Conservation (phyloP, 805 yeast species). For the Clavispora carvajalis region DNA sequence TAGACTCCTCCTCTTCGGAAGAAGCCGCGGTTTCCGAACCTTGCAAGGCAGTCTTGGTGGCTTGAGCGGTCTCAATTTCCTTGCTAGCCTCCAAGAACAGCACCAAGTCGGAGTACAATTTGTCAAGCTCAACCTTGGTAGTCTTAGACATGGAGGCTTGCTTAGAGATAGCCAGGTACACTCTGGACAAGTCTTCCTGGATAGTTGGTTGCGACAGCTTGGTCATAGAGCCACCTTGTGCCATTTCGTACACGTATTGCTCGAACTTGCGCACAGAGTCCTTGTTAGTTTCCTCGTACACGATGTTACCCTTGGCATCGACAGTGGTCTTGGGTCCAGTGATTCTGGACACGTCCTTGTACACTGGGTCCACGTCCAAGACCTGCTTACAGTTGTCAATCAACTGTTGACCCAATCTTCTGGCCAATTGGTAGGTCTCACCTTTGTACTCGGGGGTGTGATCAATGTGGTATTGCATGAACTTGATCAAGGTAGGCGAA, state of each 20-base stretch:
- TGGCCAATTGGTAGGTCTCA: constrained; percentile 87
- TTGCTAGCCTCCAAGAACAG: constrained; percentile 62
- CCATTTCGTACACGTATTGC: constrained; percentile 94
- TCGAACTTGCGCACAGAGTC: constrained; percentile 91
- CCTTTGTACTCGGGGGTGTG: constrained; percentile 80
- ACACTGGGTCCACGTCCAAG: constrained; percentile 74
- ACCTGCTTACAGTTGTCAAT: constrained; percentile 94
- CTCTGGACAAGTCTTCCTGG: constrained; percentile 77
- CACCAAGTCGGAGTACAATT: constrained; percentile 64
- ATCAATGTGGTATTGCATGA: constrained; percentile 90
- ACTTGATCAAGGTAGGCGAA: constrained; percentile 85
- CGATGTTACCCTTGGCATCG: constrained; percentile 82
- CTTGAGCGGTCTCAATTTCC: constrained; percentile 64
- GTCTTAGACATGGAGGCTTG: constrained; percentile 58
- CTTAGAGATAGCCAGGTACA: constrained; percentile 74
- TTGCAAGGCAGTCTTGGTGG: constrained; percentile 48
- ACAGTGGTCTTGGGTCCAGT: constrained; percentile 91
- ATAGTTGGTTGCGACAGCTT: constrained; percentile 64
- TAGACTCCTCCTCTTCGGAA: constrained; percentile 32
- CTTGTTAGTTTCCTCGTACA: constrained; percentile 79
- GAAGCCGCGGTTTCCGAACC: constrained; percentile 41
- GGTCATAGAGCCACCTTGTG: constrained; percentile 86
- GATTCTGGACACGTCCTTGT: constrained; percentile 90
- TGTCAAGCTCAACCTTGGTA: constrained; percentile 66
- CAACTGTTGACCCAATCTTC: constrained; percentile 84